Conservation (phyloP, 2,329 filamentous ascomycete genomes). For the Pseudogymnoascus sp. region DNA sequence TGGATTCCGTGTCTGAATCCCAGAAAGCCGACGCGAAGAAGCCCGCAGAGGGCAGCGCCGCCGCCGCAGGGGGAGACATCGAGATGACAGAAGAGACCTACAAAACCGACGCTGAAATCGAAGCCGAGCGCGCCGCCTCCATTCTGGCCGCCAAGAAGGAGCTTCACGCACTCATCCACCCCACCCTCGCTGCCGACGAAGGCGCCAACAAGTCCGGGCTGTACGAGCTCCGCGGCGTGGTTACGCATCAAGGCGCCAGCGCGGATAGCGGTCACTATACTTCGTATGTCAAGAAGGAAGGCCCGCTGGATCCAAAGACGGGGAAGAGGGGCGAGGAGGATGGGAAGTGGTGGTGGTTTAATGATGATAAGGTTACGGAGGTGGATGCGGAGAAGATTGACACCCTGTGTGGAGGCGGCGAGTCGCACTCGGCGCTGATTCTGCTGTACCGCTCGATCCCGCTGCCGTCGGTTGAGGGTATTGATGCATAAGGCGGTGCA, state of each 20-base stretch:
- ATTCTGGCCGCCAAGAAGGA: conserved; percentile 82
- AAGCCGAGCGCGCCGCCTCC: conserved; percentile 71
- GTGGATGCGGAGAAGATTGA: conserved; percentile 88
- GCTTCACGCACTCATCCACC: conserved; percentile 68
- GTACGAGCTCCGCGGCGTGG: conserved; percentile 87
- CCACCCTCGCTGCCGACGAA: conserved; percentile 65
- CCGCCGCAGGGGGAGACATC: conserved; percentile 55
- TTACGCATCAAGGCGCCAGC: conserved; percentile 93
- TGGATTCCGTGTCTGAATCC: conserved; percentile 33
- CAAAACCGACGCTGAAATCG: conserved; percentile 91
- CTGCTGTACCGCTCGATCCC: conserved; percentile 70
- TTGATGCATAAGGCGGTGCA: conserved; percentile 14
- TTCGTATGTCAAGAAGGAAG: conserved; percentile 90
- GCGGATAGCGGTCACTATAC: conserved; percentile 98
- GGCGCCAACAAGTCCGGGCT: conserved; percentile 88
- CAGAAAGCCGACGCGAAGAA: conserved; percentile 42
- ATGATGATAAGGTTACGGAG: conserved; percentile 94
- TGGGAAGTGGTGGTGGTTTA: conserved; percentile 99
- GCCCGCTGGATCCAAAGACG: conserved; percentile 61
- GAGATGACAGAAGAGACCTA: conserved; percentile 56
- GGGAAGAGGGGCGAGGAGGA: conserved; percentile 76
- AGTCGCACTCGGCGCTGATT: conserved; percentile 76
- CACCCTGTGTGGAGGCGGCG: conserved; percentile 79
- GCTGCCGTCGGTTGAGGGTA: conserved; percentile 50
- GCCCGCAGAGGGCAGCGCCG: conserved; percentile 29